These are phyloP conservation scores for Saxispiralis lemnorum DNA, from an alignment of 495 filamentous ascomycete species.

Conservation along the genomic window DNA sequence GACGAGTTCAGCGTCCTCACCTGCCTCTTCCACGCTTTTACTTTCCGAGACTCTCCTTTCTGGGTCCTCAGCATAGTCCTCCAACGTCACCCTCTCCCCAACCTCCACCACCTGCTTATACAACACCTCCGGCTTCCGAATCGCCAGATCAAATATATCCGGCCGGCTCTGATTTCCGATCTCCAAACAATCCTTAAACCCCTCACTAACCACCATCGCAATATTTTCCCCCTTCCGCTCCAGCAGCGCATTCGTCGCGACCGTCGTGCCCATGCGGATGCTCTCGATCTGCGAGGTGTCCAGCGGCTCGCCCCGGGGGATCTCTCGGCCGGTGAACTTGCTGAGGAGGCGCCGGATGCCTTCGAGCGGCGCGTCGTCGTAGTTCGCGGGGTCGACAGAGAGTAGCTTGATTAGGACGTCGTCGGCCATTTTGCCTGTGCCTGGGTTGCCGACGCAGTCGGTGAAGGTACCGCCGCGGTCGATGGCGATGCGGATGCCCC, in stretches of 20 bases:
- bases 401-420: constrained; percentile 35
- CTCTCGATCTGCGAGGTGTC: constrained; percentile 64
- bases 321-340: constrained; percentile 54
- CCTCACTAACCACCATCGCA: constrained; percentile 77
- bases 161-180: constrained; percentile 35
- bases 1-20: constrained; percentile 36
- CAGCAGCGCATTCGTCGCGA: constrained; percentile 42
- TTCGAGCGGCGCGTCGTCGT: constrained; percentile 35
- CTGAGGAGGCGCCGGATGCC: constrained; percentile 82
- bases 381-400: constrained; percentile 33
- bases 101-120: constrained; percentile 31
- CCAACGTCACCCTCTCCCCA: constrained; percentile 40
- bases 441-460: constrained; percentile 38
- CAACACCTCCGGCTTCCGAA: constrained; percentile 30
- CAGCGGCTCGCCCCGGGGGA: constrained; percentile 63
- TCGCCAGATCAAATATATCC: constrained; percentile 31
- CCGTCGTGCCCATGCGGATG: constrained; percentile 33
- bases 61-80: constrained; percentile 76
- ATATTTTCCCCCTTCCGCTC: constrained; percentile 90
- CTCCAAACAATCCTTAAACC: constrained; percentile 79
- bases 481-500: constrained; percentile 27
- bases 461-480: constrained; percentile 49
- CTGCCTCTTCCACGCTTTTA: constrained; percentile 29
- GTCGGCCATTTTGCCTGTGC: constrained; percentile 31
- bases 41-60: constrained; percentile 36